Conservation (phyloP, 176 grass and related monocot genomes). For the Carex cristatella region DNA sequence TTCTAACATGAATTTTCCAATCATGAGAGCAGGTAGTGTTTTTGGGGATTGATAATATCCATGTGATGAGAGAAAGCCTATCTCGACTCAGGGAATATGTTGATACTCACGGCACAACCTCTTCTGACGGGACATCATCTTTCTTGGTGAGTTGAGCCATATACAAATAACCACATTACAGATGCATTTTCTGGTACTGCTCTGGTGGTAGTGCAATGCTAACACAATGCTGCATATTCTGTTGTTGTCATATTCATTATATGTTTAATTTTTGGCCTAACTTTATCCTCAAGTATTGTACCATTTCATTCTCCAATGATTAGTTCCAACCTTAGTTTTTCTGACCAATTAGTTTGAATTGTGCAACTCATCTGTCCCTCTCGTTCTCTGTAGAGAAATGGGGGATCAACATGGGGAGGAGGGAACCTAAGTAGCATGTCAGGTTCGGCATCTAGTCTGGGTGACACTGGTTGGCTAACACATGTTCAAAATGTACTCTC, state of each 20-base stretch:
- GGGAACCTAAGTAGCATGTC: conserved; percentile 97
- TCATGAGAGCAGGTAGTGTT: conserved; percentile 67
- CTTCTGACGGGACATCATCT: conserved; percentile 80
- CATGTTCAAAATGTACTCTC: conserved; percentile 91
- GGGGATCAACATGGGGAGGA: conserved; percentile 93
- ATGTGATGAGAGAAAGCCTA: conserved; percentile 97
- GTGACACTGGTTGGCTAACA: conserved; percentile 78
- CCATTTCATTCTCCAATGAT: not conserved
- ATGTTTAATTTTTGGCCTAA: not conserved
- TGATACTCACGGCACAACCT: conserved; percentile 73
- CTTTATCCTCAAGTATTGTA: not conserved
- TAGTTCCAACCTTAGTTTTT: not conserved
- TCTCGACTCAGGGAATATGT: conserved; percentile 95
- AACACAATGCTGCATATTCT: not conserved
- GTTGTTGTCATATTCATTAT: not conserved
- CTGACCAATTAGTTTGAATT: not conserved
- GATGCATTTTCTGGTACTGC: not conserved
- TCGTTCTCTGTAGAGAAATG: conserved; percentile 54
- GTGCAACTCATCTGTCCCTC: not conserved
- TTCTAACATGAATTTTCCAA: conserved; percentile 30
- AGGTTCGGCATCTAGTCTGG: conserved; percentile 75
- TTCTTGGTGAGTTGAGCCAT: conserved; percentile 42
- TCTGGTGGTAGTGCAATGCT: not conserved
- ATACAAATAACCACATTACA: conserved; percentile 6
- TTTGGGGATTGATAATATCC: conserved; percentile 96